Conservation (phyloP, 352 stramenopile species). For the Globisporangium canariense region DNA sequence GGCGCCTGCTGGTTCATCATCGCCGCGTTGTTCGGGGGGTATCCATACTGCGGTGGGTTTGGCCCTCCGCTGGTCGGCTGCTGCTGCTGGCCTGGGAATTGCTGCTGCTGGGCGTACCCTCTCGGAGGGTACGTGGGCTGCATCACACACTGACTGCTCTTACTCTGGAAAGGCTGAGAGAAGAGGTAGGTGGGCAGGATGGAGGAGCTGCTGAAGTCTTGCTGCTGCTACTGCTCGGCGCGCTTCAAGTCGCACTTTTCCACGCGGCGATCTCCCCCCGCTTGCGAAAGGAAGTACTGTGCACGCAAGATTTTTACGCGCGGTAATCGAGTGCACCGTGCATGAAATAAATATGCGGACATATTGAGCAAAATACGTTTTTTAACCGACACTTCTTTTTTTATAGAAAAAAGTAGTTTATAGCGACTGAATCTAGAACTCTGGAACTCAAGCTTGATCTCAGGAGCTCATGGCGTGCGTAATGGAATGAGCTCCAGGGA, state of each 20-base stretch:
- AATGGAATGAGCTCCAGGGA: too few species aligned
- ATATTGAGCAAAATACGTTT: not conserved
- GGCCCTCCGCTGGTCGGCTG: conserved; percentile 25
- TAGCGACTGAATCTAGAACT: too few species aligned
- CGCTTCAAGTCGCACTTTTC: conserved; percentile 13
- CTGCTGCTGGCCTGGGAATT: conserved; percentile 19
- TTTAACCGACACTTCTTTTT: not conserved
- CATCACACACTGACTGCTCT: conserved; percentile 17
- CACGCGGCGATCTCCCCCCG: conserved; percentile 16
- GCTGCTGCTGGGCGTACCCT: conserved; percentile 28
- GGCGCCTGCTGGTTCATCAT: conserved; percentile 10
- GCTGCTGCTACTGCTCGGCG: not conserved
- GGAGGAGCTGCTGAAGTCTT: not conserved
- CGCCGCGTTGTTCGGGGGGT: conserved; percentile 9
- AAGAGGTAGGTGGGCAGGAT: not conserved
- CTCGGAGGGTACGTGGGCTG: conserved; percentile 43
- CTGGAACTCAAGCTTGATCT: too few species aligned
- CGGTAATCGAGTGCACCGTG: not conserved
- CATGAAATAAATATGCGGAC: not conserved
- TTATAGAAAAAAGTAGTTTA: too few species aligned
- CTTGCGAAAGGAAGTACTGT: not conserved
- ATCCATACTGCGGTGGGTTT: conserved; percentile 10
- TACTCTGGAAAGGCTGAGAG: not conserved
- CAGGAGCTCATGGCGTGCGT: too few species aligned
- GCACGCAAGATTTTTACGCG: conserved; percentile 10